Percentiles rank a stretch among this genome's conserved stretches.
Evolutionary conservation across 176 grass and related monocot genomes (phyloP).

Genomic region (Ensete ventricosum): DNA sequence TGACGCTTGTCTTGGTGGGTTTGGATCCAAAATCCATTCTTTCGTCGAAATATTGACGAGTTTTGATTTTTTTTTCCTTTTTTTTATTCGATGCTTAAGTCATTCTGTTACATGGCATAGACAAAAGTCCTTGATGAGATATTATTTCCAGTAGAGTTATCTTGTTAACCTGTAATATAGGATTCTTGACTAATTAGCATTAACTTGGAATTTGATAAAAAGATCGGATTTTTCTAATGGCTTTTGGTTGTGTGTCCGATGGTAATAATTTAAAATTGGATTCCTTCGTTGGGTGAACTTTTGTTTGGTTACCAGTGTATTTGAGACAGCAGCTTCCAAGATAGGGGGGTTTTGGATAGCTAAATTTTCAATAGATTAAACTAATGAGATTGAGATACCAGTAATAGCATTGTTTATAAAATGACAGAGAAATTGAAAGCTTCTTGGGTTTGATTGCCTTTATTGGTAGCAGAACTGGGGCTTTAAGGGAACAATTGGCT

Average conservation of each 20-base stretch:
- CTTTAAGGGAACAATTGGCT: too few species aligned
- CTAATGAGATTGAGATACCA: background rate
- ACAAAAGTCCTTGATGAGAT: background rate
- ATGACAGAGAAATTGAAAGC: background rate
- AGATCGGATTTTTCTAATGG: background rate
- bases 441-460: background rate
- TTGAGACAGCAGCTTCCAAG: background rate
- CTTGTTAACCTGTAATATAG: too few species aligned
- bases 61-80: background rate
- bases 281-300: background rate
- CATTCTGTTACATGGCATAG: background rate
- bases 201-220: background rate
- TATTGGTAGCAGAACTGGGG: too few species aligned
- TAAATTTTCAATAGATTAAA: background rate
- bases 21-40: background rate
- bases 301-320: background rate
- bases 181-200: too few species aligned
- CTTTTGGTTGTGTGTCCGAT: background rate
- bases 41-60: background rate
- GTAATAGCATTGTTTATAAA: background rate
- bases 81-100: background rate
- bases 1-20: background rate
- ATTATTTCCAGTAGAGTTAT: too few species aligned
- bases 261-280: background rate
- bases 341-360: background rate